Evolutionary conservation across 2,329 filamentous ascomycete genomes (phyloP), one percentile per base, ranked within the genome.

Genomic region (Neophaeococcomyces mojaviensis): DNA sequence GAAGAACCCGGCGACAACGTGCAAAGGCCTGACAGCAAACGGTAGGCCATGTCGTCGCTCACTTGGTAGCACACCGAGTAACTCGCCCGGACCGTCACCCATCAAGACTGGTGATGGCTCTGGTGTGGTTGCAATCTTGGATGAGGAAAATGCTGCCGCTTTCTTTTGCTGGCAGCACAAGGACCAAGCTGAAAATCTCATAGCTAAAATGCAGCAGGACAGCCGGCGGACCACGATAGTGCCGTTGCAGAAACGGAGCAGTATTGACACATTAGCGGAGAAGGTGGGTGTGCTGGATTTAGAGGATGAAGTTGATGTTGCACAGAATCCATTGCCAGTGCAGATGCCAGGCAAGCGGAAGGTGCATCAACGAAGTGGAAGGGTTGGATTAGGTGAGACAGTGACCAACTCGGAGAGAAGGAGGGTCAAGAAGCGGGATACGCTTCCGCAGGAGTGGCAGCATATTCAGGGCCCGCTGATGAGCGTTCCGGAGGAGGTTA

Each of bases 101-200:
- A 59, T 48, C 55, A 58, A 55, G 40, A 47, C 49, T 46, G 46
- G 45, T 51, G 13, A 39, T 50, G 36, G 41, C 50, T 44, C 49
- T 49, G 35, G 20, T 32, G 55, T 58, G 40, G 47, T 63, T 53
- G 44, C 61, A 1, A 50, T 57, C 12, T 35, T 59, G 10, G 45
- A 56, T 42, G 39, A 59, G 36, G 52, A 55, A 22, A 55, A 52
- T 48, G 61, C 59, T 47, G 58, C 55, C 34, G 64, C 50, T 52
- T 76, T 82, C 40, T 96, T 88, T 68, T 97, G 90, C 71, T 95
- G 86, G 84, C 88, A 96, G 64, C 92, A 98, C 69, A 89, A 86
- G 62, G 87, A 92, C 47, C 92, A 98, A 65, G 87, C 87, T 2
- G 61, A 68, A 44, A 61, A 56, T 10, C 47, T 68, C 60, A 62